phyloP scores from a whole-genome alignment of 169 alveolate genomes.

The Plasmodium cynomolgi region DNA sequence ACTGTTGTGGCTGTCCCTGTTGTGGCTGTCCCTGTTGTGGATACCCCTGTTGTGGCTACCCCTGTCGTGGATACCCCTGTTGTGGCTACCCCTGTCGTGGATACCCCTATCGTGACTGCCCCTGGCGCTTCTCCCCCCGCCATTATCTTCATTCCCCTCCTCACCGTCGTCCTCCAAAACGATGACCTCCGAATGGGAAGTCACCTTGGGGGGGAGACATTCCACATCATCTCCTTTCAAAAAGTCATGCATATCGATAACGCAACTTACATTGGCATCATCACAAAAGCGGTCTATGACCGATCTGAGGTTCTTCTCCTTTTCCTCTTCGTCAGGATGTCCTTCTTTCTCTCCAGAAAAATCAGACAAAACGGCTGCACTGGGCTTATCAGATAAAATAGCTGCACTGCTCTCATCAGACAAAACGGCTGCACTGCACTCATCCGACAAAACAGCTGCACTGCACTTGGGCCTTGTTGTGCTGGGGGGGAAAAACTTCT shows the following conservation, averaged over 20 bases:
- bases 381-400: no score
- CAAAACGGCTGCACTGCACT: not conserved
- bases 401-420: not conserved
- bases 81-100: not conserved
- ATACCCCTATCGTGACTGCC: not conserved
- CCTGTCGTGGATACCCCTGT: not conserved
- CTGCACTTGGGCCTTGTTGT: not conserved
- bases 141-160: not conserved
- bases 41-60: not conserved
- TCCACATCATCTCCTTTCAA: not conserved
- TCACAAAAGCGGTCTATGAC: not conserved
- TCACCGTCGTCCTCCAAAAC: conserved; percentile 1
- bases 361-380: not conserved
- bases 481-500: not conserved
- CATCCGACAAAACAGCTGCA: not conserved
- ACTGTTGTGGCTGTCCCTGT: not conserved
- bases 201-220: not conserved
- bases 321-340: not conserved
- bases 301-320: not conserved
- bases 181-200: not conserved
- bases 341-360: not conserved
- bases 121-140: not conserved
- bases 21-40: not conserved
- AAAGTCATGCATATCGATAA: not conserved
- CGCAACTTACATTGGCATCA: not conserved